A percentile compares a stretch with the other conserved stretches of the same genome.
These are phyloP conservation scores for Aspergillus pseudoviridinutans DNA, from an alignment of 2,329 filamentous ascomycete species.

Conservation along the genomic window DNA sequence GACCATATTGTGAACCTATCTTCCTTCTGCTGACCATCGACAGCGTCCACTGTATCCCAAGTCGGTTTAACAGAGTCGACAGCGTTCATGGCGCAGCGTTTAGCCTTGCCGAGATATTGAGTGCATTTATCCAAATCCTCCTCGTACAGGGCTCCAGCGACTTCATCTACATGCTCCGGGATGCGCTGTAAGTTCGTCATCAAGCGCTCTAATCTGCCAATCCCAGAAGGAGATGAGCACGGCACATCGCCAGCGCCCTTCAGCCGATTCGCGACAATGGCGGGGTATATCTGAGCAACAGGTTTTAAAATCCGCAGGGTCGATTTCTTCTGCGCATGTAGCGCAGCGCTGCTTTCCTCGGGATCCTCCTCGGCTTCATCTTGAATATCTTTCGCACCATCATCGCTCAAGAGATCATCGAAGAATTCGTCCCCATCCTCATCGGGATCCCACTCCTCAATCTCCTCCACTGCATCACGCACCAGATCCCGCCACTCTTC, in stretches of 20 bases:
- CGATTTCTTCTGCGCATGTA: constrained; percentile 39
- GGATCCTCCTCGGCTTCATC: constrained; percentile 17
- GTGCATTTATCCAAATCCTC: constrained; percentile 32
- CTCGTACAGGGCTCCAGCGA: constrained; percentile 45
- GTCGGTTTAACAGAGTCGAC: constrained; percentile 69
- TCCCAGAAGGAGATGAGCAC: constrained; percentile 12
- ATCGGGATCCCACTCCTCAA: constrained; percentile 84
- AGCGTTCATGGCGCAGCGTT: constrained; percentile 55
- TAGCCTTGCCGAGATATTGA: constrained; percentile 29
- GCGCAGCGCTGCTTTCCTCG: constrained; percentile 28
- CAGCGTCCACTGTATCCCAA: constrained; percentile 61
- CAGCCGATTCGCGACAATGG: constrained; percentile 40
- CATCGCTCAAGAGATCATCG: constrained; percentile 33
- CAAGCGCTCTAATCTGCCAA: constrained; percentile 33
- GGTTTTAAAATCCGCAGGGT: constrained; percentile 42
- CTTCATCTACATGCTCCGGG: constrained; percentile 43
- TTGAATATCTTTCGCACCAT: constrained; percentile 20
- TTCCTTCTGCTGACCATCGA: constrained; percentile 54
- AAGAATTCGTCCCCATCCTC: constrained; percentile 57
- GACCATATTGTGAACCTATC: constrained; percentile 80
- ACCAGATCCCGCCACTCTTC: constrained; percentile 71
- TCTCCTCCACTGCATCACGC: constrained; percentile 76
- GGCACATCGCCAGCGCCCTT: constrained; percentile 28
- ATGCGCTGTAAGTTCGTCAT: constrained; percentile 32
- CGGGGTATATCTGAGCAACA: constrained; percentile 41